Evolutionary conservation across 805 yeast genomes (phyloP), one percentile per base, ranked within the genome.

Genomic region (Candida andamanensis): DNA sequence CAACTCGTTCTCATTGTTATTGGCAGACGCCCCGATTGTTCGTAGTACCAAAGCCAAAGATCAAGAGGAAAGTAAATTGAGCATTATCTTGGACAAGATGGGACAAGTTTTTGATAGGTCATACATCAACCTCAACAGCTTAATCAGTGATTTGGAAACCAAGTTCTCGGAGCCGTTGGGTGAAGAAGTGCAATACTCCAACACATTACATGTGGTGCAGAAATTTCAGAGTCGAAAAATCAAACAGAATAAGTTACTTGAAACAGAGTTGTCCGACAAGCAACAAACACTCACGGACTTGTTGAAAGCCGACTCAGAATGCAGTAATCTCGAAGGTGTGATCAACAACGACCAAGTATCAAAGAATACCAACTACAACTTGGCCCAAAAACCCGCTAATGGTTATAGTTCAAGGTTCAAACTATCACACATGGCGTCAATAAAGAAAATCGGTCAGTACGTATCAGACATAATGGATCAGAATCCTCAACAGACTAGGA

Each of bases 51-150:
- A 37, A 8, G 55, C 51, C 3, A 49, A 49, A 8, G 48, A 41
- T 11, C 52, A 50, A 5, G 57, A 54, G 1, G 54, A 48, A n/a
- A 44, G 45, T 5, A 59, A 59, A 30, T 37, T 62, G 13, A 56
- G 57, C 37, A 35, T 60, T 8, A 45, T 64, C 2, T 50, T 85
- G 39, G 97, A 92, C 50, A 76, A 78, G 40, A 74, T 86, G 17
- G 97, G 97, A 1, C 87, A 84, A 48, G 81, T 87, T 1, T 78
- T 85, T 41, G 97, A 92, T 54, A 72, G 79, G 24, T 76, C 72
- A 28, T 68, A 66, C 48, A 52, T 75, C 40, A 50, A 76, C n/a
- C 60, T 77, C 40, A 63, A 76, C 45, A 51, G 69, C 1, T 62
- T 80, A 8, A 71, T 76, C 4, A 56, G 65, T 9, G 71, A 72